Base-by-base conservation (phyloP, 352 stramenopile species). In the Thalassiosira ordinaria region DNA sequence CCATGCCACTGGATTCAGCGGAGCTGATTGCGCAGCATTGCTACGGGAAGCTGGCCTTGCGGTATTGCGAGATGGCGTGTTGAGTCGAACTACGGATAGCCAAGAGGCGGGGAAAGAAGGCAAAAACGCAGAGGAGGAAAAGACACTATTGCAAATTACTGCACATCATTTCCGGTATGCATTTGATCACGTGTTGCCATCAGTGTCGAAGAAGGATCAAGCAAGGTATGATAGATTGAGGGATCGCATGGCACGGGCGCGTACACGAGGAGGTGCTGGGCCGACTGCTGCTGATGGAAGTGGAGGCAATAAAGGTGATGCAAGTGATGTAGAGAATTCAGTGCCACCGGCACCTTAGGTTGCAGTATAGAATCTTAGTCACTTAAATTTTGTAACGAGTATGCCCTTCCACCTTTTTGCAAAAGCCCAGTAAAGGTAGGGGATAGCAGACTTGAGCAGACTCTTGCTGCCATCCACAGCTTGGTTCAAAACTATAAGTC, bases 1-100 rank as follows among this genome's bases (percentile, higher is more conserved):
- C 44, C 92, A 95, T 66, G 99, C 97, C 20, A 97, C 97, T 8
- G 97, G 97, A 26, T 99, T 97, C 88, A 97, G 99, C 3, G 98
- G 97, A 44, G 97, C 98, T 0, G 97, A 99, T 87, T 86, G 99
- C n/a, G 93, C 96, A 16, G 98, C 96, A 55, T 93, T 99, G 41
- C 98, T 95, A 0, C 99, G 98, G 74, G 97, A 99, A 87, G 98
- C 98, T 7, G 98, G 97, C 0, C 96, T 99, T 4, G 92, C 98
- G 53, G 96, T 97, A 90, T 85, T 99, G 37, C 91, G 91, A 51
- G 88, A 93, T 82, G 74, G 59, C 16, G 62, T 86, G 27, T 62
- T 78, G 31, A 56, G 53, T 64, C 51, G 59, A 41, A 39, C 72
- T 24, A n/a, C n/a, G n/a, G 49, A 39, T 26, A 64, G 22, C n/a